phyloP scores from a whole-genome alignment of 2,329 filamentous ascomycete genomes.

The Ascochyta clinopodiicola region DNA sequence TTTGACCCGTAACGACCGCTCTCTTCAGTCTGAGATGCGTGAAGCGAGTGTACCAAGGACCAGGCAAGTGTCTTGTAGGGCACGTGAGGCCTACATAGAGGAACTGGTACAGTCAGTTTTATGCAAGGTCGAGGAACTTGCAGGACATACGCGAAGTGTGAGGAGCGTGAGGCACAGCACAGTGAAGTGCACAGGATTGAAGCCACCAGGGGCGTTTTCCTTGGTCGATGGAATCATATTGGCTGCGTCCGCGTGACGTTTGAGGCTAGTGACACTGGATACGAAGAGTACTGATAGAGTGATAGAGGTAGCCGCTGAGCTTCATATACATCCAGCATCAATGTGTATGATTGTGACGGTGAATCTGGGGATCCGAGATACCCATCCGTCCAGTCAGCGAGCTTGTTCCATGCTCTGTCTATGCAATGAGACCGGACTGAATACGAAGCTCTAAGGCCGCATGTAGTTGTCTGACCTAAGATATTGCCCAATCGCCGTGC shows the following conservation, averaged over 20 bases:
- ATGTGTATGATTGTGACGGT: not conserved
- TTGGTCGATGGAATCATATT: constrained; percentile 5
- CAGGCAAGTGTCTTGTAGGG: constrained; percentile 35
- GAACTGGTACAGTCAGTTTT: constrained; percentile 19
- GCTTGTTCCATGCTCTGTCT: not conserved
- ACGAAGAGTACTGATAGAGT: constrained; percentile 1
- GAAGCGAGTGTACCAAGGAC: constrained; percentile 43
- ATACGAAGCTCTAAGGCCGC: not conserved
- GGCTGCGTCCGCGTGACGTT: not conserved
- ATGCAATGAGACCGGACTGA: not conserved
- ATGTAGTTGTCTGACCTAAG: constrained; percentile 1
- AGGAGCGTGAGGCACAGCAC: constrained; percentile 12
- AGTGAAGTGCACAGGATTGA: constrained; percentile 18
- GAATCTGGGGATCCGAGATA: constrained; percentile 15
- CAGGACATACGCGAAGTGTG: constrained; percentile 3
- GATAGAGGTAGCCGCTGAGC: not conserved
- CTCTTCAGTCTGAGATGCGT: constrained; percentile 47
- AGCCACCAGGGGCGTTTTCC: not conserved
- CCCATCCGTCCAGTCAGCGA: not conserved
- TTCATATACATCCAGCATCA: constrained; percentile 10
- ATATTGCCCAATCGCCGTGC: not conserved
- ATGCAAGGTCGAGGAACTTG: not conserved
- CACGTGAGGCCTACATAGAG: constrained; percentile 34
- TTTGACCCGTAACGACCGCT: constrained; percentile 46
- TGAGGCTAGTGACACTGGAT: not conserved